Conservation (phyloP, 106 monocot genomes). For the Iris macrosiphon region DNA sequence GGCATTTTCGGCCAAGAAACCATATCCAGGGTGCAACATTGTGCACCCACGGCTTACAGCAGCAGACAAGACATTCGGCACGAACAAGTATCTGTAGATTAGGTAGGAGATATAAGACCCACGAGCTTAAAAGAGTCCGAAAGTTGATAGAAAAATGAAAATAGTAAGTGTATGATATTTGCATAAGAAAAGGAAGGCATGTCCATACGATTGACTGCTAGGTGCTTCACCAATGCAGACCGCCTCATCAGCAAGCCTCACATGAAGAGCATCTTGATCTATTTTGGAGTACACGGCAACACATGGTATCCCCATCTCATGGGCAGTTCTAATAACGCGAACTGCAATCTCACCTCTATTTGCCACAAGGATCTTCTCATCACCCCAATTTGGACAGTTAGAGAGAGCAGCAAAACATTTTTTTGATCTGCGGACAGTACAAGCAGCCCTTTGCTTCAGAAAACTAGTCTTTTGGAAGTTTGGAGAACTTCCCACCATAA, state of each 20-base stretch:
- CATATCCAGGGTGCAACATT: constrained; percentile 89
- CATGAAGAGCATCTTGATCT: constrained; percentile 77
- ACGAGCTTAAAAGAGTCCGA: no score
- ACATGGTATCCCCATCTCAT: constrained; percentile 91
- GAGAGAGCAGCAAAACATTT: constrained; percentile 39
- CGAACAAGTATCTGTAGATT: constrained; percentile 49
- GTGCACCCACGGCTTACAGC: constrained; percentile 76
- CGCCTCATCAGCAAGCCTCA: constrained; percentile 72
- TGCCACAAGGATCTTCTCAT: constrained; percentile 80
- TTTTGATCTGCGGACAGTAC: constrained; percentile 17
- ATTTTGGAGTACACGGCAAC: constrained; percentile 81
- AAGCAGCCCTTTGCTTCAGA: constrained; percentile 10
- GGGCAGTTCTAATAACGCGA: constrained; percentile 78
- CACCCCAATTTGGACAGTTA: constrained; percentile 34
- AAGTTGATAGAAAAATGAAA: background rate
- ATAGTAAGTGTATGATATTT: no score
- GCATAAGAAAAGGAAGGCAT: background rate
- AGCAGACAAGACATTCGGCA: constrained; percentile 79
- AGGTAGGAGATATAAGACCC: constrained; percentile 1
- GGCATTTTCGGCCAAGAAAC: constrained; percentile 86
- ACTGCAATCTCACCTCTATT: constrained; percentile 95
- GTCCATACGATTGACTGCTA: constrained; percentile 76
- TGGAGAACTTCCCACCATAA: constrained; percentile 34
- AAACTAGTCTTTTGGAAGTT: constrained; percentile 35
- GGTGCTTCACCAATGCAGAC: constrained; percentile 91